A percentile compares a stretch with the other conserved stretches of the same genome.
Conservation (phyloP, 208 protist species). For the Herpetomonas samuelpessoai region DNA sequence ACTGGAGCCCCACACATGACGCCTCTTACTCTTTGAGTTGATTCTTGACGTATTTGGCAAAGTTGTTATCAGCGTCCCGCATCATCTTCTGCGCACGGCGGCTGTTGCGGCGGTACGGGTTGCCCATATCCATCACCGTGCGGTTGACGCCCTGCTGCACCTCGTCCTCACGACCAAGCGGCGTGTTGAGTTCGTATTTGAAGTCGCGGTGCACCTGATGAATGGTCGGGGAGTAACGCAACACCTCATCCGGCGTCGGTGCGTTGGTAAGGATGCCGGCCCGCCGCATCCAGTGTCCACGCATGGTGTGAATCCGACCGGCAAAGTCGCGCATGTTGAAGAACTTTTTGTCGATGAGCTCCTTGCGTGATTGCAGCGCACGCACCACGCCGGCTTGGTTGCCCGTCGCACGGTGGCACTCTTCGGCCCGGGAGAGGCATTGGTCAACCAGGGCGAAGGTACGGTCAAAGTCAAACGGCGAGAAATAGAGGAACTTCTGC, state of each 20-base stretch:
- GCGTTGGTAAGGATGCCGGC: slow-evolving; percentile 74
- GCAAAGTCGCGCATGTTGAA: slow-evolving; percentile 91
- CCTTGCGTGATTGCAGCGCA: slow-evolving; percentile 75
- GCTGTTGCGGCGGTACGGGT: slow-evolving; percentile 69
- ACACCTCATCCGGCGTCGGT: slow-evolving; percentile 82
- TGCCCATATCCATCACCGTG: slow-evolving; percentile 75
- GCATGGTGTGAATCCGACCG: slow-evolving; percentile 88
- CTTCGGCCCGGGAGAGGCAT: slow-evolving; percentile 72
- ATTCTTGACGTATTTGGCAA: slow-evolving; percentile 59
- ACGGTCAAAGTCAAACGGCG: slow-evolving; percentile 87
- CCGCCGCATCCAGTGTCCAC: slow-evolving; percentile 84
- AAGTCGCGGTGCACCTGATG: slow-evolving; percentile 91
- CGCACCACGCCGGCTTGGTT: slow-evolving; percentile 59
- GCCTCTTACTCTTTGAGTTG: slow-evolving; percentile 54
- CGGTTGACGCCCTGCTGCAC: slow-evolving; percentile 81
- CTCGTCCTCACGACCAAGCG: slow-evolving; percentile 82
- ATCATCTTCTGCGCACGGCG: slow-evolving; percentile 51
- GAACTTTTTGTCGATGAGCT: slow-evolving; percentile 87
- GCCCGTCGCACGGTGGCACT: slow-evolving; percentile 33
- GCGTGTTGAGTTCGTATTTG: slow-evolving; percentile 80
- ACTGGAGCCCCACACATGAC: too few species aligned
- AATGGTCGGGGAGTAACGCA: slow-evolving; percentile 85
- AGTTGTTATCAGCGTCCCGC: slow-evolving; percentile 81
- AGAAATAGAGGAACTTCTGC: slow-evolving; percentile 90
- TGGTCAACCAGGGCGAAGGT: slow-evolving; percentile 83